These are phyloP conservation scores for Claviceps maximensis DNA, from an alignment of 2,329 filamentous ascomycete genomes.

Conservation along the genomic window DNA sequence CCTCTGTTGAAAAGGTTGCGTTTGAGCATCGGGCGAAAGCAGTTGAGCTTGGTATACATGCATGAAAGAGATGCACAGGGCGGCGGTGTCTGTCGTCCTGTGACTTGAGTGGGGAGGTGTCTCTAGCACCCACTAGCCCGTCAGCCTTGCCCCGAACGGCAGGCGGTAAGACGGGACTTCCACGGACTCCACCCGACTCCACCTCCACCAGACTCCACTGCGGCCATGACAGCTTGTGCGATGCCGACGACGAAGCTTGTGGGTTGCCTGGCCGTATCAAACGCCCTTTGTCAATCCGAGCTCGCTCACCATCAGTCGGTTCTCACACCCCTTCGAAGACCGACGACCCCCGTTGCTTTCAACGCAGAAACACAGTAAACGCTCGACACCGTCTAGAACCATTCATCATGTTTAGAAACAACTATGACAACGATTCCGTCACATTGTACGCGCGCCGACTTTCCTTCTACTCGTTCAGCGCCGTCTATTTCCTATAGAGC, in stretches of 20 bases:
- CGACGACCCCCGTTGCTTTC: not conserved
- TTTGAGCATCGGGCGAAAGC: slow-evolving; percentile 1
- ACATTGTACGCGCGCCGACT: slow-evolving; percentile 65
- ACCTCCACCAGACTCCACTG: not conserved
- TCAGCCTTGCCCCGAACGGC: slow-evolving; percentile 2
- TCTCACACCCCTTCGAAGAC: slow-evolving; percentile 3
- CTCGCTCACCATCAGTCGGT: slow-evolving; percentile 3
- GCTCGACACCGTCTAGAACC: slow-evolving; percentile 3
- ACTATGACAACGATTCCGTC: slow-evolving; percentile 99
- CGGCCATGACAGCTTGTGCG: slow-evolving; percentile 5
- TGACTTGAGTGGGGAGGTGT: too few relatives aligned
- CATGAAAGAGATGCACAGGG: not conserved
- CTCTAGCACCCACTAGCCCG: not conserved
- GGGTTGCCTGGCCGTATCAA: slow-evolving; percentile 9
- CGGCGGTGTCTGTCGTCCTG: too few relatives aligned
- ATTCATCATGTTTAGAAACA: slow-evolving; percentile 90
- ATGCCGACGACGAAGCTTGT: slow-evolving; percentile 13
- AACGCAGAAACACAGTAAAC: not conserved
- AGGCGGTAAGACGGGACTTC: slow-evolving; percentile 11
- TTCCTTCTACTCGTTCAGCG: not conserved
- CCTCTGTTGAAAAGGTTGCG: not conserved
- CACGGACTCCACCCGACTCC: slow-evolving; percentile 1
- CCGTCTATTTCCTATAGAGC: not conserved
- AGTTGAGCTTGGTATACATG: not conserved
- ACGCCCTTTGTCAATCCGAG: slow-evolving; percentile 10